phyloP scores from a whole-genome alignment of 169 alveolate genomes.

The Perkinsus marinus region DNA sequence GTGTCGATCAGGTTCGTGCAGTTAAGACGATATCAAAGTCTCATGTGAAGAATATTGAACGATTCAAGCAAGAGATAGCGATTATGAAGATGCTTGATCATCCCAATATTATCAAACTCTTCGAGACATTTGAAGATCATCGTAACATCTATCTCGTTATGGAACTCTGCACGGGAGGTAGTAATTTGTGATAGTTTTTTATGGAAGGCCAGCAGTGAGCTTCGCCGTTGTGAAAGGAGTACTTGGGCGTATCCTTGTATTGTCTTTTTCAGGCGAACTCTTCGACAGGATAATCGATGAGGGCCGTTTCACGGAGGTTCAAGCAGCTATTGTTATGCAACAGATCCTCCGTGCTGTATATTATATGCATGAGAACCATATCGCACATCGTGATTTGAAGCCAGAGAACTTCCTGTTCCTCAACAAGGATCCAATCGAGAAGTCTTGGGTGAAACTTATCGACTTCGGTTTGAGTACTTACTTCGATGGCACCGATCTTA shows the following conservation, averaged over 20 bases:
- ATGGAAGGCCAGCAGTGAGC: not conserved
- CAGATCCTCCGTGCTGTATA: slow-evolving; percentile 73
- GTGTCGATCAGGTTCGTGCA: slow-evolving; percentile 28
- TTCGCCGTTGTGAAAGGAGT: not conserved
- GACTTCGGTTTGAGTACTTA: slow-evolving; percentile 70
- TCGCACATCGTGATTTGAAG: slow-evolving; percentile 73
- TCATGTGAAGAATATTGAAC: slow-evolving; percentile 46
- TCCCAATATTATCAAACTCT: slow-evolving; percentile 40
- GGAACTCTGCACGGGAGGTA: slow-evolving; percentile 24
- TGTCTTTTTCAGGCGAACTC: slow-evolving; percentile 73
- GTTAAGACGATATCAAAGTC: slow-evolving; percentile 53
- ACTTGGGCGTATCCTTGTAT: not conserved
- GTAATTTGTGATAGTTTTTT: not conserved
- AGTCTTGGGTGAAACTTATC: slow-evolving; percentile 52
- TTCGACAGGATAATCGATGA: slow-evolving; percentile 79
- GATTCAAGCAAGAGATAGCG: slow-evolving; percentile 60
- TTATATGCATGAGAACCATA: slow-evolving; percentile 55
- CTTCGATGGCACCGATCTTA: slow-evolving; percentile 33
- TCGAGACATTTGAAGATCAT: slow-evolving; percentile 55
- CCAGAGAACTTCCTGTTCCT: slow-evolving; percentile 71
- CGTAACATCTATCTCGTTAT: slow-evolving; percentile 54
- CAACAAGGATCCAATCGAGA: slow-evolving; percentile 9
- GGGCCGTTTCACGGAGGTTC: slow-evolving; percentile 68
- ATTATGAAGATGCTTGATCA: slow-evolving; percentile 41
- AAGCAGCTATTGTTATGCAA: slow-evolving; percentile 59